Evolutionary conservation across 1,284 basidiomycete species (phyloP).

Genomic region (Ceratorhiza oryzae-sativae): DNA sequence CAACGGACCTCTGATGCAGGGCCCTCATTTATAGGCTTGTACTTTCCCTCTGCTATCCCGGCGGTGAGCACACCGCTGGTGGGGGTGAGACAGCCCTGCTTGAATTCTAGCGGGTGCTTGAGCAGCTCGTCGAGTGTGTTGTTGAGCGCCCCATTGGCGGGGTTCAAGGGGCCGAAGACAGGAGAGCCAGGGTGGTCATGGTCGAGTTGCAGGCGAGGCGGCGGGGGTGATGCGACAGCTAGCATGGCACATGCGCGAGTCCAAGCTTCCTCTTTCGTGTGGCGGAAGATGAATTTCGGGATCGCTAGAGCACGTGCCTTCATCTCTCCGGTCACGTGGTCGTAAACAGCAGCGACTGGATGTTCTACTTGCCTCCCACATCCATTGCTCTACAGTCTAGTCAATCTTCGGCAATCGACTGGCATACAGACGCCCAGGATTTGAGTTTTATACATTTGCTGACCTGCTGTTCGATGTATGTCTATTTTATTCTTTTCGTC

Average conservation of each 20-base stretch:
- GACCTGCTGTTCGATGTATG: background rate
- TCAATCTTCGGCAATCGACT: background rate
- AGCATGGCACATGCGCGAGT: slow-evolving; percentile 18
- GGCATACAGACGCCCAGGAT: background rate
- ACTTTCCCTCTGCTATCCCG: slow-evolving; percentile 41
- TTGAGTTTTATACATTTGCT: background rate
- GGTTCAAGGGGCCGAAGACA: slow-evolving; percentile 24
- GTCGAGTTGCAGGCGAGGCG: background rate
- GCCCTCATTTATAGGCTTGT: slow-evolving; percentile 39
- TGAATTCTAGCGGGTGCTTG: slow-evolving; percentile 28
- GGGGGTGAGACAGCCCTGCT: slow-evolving; percentile 29
- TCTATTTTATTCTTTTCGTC: background rate
- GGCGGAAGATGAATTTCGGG: slow-evolving; percentile 6
- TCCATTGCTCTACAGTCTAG: slow-evolving; percentile 6
- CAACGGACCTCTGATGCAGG: slow-evolving; percentile 15
- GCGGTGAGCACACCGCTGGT: slow-evolving; percentile 38
- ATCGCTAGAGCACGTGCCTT: slow-evolving; percentile 23
- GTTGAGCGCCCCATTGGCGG: slow-evolving; percentile 10
- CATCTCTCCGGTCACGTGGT: slow-evolving; percentile 2
- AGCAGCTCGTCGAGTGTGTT: slow-evolving; percentile 12
- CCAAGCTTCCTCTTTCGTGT: background rate
- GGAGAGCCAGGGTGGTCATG: slow-evolving; percentile 13
- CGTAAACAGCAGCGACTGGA: slow-evolving; percentile 10
- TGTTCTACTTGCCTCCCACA: background rate
- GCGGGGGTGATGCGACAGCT: slow-evolving; percentile 24